Evolutionary conservation across 2,329 filamentous ascomycete genomes (phyloP).

Genomic region (Exophiala calicioides): DNA sequence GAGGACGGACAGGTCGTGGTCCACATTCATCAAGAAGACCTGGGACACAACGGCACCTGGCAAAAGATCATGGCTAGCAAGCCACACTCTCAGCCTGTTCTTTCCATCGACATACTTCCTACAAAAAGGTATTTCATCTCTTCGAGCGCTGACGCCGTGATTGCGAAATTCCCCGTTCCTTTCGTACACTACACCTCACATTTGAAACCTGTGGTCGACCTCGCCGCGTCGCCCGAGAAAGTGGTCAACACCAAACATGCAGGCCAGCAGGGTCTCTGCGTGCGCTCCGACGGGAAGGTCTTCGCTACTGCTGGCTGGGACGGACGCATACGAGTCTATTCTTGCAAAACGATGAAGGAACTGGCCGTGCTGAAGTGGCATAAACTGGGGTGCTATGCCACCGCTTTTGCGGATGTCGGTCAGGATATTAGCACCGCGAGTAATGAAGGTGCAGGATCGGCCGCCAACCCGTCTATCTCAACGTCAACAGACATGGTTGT

Average conservation of each 20-base stretch:
- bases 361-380: constrained; percentile 95
- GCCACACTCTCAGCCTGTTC: constrained; percentile 74
- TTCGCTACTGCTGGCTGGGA: constrained; percentile 96
- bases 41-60: constrained; percentile 44
- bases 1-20: constrained; percentile 79
- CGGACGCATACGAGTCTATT: constrained; percentile 76
- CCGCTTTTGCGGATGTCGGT: constrained; percentile 64
- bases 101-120: constrained; percentile 66
- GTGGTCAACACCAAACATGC: constrained; percentile 77
- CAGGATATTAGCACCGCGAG: not conserved
- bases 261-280: constrained; percentile 77
- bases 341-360: constrained; percentile 76
- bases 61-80: constrained; percentile 63
- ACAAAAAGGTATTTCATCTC: constrained; percentile 66
- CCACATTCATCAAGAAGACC: constrained; percentile 42
- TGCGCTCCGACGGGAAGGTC: constrained; percentile 78
- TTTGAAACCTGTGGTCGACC: constrained; percentile 23
- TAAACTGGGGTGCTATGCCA: constrained; percentile 78
- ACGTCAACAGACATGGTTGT: constrained; percentile 15
- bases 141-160: constrained; percentile 75
- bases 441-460: not conserved
- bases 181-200: constrained; percentile 57
- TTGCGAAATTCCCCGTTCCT: constrained; percentile 64
- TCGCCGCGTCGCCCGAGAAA: constrained; percentile 62
- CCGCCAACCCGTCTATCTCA: no score